phyloP scores from a whole-genome alignment of 768 basidiomycete species.

The Baorangia bicolor region DNA sequence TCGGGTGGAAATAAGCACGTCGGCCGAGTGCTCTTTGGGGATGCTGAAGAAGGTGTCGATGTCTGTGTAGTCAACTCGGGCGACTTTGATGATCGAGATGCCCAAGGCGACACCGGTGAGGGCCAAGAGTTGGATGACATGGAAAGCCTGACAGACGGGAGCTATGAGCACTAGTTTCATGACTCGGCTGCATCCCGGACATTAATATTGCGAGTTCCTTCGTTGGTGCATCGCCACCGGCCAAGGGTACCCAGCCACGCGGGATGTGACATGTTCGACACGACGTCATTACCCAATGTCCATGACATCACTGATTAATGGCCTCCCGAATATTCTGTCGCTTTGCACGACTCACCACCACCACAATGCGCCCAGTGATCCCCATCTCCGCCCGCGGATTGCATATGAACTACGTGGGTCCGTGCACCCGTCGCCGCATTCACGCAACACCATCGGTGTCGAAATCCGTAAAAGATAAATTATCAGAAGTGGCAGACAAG shows the following conservation, averaged over 20 bases:
- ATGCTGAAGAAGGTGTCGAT: not conserved
- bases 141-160: too few relatives aligned
- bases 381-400: not conserved
- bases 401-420: not conserved
- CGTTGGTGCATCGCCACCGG: not conserved
- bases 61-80: not conserved
- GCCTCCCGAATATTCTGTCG: not conserved
- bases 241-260: not conserved
- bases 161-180: too few relatives aligned
- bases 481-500: conserved; percentile 39
- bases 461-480: conserved; percentile 40
- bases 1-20: not conserved
- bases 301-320: conserved; percentile 5
- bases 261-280: too few relatives aligned
- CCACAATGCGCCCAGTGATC: conserved; percentile 1
- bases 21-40: not conserved
- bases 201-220: too few relatives aligned
- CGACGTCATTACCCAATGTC: not conserved
- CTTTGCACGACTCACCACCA: not conserved
- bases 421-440: conserved; percentile 23
- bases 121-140: too few relatives aligned
- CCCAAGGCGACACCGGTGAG: not conserved
- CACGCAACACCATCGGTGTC: conserved; percentile 30
- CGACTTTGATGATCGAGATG: not conserved
- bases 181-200: too few relatives aligned